Conservation (phyloP, 352 stramenopile genomes). For the Phytopythium litorale region DNA sequence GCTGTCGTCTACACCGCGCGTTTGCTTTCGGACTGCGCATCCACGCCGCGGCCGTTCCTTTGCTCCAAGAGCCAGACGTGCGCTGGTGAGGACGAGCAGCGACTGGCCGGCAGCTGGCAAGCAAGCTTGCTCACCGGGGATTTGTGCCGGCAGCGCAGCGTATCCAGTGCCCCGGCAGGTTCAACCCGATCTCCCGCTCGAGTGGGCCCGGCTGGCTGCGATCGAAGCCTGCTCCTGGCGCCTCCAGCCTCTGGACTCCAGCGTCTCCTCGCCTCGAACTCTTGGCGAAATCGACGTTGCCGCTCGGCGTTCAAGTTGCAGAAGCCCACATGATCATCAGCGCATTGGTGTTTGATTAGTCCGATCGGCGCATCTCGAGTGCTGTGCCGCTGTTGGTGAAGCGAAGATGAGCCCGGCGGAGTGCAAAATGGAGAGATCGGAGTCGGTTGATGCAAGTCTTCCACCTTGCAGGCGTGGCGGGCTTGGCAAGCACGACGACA, state of each 20-base stretch:
- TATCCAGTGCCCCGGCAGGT: not conserved
- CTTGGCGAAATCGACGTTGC: not conserved
- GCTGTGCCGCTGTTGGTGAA: not conserved
- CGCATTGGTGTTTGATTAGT: conserved; percentile 1
- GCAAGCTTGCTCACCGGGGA: not conserved
- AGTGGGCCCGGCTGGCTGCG: not conserved
- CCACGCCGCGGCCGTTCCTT: not conserved
- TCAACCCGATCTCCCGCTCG: not conserved
- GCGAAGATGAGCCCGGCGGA: not conserved
- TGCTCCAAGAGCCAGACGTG: not conserved
- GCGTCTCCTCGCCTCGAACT: not conserved
- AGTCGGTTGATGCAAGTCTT: no score
- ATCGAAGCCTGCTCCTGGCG: not conserved
- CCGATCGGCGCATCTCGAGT: not conserved
- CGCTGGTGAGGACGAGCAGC: no score
- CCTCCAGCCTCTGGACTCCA: not conserved
- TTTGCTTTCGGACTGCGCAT: not conserved
- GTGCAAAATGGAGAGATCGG: no score
- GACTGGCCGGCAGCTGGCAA: no score
- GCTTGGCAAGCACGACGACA: no score
- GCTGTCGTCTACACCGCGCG: not conserved
- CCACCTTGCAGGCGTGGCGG: no score
- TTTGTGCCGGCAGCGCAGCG: not conserved
- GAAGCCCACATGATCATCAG: not conserved
- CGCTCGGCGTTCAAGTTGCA: conserved; percentile 2